Percentiles rank a stretch among this genome's conserved stretches.
These are phyloP conservation scores for Phytophthora litchii DNA, from an alignment of 352 stramenopile species.

Conservation along the genomic window DNA sequence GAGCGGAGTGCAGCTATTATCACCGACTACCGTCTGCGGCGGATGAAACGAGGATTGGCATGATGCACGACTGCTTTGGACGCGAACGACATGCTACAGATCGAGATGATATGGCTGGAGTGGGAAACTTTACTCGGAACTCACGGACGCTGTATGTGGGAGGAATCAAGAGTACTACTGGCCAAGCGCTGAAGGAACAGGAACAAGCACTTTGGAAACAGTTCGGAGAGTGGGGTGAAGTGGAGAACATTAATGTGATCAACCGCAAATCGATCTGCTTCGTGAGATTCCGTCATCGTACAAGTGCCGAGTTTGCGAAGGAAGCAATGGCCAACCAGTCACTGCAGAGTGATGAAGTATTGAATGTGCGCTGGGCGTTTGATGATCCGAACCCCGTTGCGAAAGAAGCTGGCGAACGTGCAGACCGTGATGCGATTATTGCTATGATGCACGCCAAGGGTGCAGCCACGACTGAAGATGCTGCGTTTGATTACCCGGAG, in stretches of 20 bases:
- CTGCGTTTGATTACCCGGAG: slow-evolving; percentile 81
- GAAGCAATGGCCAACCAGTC: slow-evolving; percentile 92
- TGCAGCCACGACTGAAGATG: slow-evolving; percentile 52
- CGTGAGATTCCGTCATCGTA: slow-evolving; percentile 84
- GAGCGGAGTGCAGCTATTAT: slow-evolving; percentile 92
- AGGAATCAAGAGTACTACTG: slow-evolving; percentile 65
- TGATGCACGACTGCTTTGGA: slow-evolving; percentile 94
- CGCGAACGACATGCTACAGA: slow-evolving; percentile 91
- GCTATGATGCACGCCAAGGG: slow-evolving; percentile 82
- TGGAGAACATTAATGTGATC: slow-evolving; percentile 95
- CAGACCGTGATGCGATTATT: slow-evolving; percentile 90
- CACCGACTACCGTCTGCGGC: slow-evolving; percentile 85
- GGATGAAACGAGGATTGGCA: slow-evolving; percentile 76
- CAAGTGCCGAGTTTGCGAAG: slow-evolving; percentile 84
- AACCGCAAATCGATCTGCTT: slow-evolving; percentile 92
- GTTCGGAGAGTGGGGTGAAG: slow-evolving; percentile 94
- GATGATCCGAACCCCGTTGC: slow-evolving; percentile 95
- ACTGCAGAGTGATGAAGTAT: slow-evolving; percentile 86
- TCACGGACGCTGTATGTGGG: slow-evolving; percentile 93
- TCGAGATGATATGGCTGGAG: slow-evolving; percentile 93
- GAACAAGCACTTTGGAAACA: slow-evolving; percentile 81
- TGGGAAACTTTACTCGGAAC: slow-evolving; percentile 92
- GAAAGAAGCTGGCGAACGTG: slow-evolving; percentile 83
- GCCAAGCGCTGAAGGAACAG: slow-evolving; percentile 55
- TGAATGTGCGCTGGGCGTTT: slow-evolving; percentile 93